Evolutionary conservation across 2,329 filamentous ascomycete genomes (phyloP), one percentile per base, ranked within the genome.

Genomic region (Trichocomaceae sp.): DNA sequence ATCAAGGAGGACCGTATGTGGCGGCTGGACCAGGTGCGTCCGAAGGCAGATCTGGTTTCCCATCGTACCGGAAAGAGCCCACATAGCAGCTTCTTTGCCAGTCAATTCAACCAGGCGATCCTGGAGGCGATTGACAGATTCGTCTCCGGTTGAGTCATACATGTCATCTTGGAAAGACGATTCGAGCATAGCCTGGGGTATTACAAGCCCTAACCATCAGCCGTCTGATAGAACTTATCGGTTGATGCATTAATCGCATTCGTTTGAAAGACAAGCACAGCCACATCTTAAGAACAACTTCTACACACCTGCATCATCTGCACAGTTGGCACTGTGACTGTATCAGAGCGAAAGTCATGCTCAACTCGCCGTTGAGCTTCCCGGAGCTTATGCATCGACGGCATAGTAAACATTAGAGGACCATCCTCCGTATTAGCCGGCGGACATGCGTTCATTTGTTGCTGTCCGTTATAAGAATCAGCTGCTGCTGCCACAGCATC

Each of bases 11-110:
- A 72, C 62, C 1, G 66, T 60, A 54, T 72, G 65, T 7, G 70
- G 69, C 1, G 69, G 68, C 35, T 67, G 64, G 13, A 56, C 55
- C 5, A 73, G 61, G 55, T 68, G 65, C 3, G 63, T 62, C 0
- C 69, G 65, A 13, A 72, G 45, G 31, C 64, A 64, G 45, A 73
- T 64, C 59, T 72, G 69, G 55, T 73, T 73, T n/a, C 69, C 68
- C 69, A 70, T 69, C n/a, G 69, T 73, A 2, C 70, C 67, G 6
- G 70, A 71, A 15, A 69, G 53, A 20, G 65, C 62, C 55, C 68
- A 69, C 3, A 72, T 58, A 1, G 63, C 64, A 9, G 63, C 65
- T 50, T 71, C 66, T 52, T 66, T 67, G 22, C 69, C 69, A 1
- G 66, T 67, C 1, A 72, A 51, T 17, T 59, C 58, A 4, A 63